These are phyloP conservation scores for Pyrus betulifolia DNA, from an alignment of 306 rosid species.

Conservation along the genomic window DNA sequence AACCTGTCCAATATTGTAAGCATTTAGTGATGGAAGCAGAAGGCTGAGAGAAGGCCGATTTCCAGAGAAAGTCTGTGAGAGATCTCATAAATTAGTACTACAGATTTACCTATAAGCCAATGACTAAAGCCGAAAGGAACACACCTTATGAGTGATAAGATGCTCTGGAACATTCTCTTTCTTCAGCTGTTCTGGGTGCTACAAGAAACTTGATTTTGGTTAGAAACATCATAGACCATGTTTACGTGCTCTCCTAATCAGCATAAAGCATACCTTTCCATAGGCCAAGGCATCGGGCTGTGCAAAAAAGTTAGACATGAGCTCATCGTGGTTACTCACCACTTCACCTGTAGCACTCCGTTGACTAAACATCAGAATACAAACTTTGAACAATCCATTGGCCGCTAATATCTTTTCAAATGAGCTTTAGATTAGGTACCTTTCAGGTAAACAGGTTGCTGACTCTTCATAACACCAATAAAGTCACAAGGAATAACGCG, in stretches of 20 bases:
- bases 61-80: slow-evolving; percentile 67
- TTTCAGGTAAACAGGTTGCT: slow-evolving; percentile 88
- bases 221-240: neutral
- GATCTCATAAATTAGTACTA: slow-evolving; percentile 15
- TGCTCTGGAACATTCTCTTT: slow-evolving; percentile 65
- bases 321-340: slow-evolving; percentile 87
- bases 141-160: slow-evolving; percentile 79
- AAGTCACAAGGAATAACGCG: slow-evolving; percentile 95
- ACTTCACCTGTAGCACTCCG: slow-evolving; percentile 49
- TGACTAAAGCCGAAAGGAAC: slow-evolving; percentile 9
- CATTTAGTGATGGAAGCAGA: slow-evolving; percentile 64
- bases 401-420: neutral
- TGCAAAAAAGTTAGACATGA: slow-evolving; percentile 81
- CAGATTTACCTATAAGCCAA: slow-evolving; percentile 1
- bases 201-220: slow-evolving; percentile 12
- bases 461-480: slow-evolving; percentile 89
- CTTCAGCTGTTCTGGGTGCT: slow-evolving; percentile 61
- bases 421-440: slow-evolving; percentile 33
- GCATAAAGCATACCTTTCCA: slow-evolving; percentile 54
- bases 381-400: slow-evolving; percentile 15
- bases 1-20: slow-evolving; percentile 83
- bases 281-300: slow-evolving; percentile 92
- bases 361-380: neutral
- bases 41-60: slow-evolving; percentile 81
- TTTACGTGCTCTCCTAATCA: neutral